Percentiles rank a stretch among this genome's conserved stretches.
Evolutionary conservation across 2,329 filamentous ascomycete genomes (phyloP).

Genomic region (Myriangium duriaei): DNA sequence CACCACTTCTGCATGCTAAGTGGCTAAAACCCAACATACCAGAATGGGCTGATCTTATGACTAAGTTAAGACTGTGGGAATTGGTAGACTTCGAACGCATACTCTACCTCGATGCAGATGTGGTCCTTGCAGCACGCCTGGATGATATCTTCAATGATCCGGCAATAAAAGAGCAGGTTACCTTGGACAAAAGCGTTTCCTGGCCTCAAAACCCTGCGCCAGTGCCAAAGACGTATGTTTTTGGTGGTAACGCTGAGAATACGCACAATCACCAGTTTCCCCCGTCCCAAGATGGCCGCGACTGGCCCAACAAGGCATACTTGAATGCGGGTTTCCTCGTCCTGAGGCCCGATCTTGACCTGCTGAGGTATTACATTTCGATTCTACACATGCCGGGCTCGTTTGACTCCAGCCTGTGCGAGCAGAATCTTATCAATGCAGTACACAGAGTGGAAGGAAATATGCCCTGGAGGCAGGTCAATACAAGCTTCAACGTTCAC

Average conservation of each 20-base stretch:
- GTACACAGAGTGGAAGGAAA: constrained; percentile 26
- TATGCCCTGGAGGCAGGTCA: constrained; percentile 30
- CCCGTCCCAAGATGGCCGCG: constrained; percentile 17
- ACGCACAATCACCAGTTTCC: constrained; percentile 21
- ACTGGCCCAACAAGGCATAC: constrained; percentile 17
- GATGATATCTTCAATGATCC: constrained; percentile 25
- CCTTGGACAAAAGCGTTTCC: constrained; percentile 14
- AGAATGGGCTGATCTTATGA: constrained; percentile 26
- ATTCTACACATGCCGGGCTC: constrained; percentile 18
- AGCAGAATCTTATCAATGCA: constrained; percentile 27
- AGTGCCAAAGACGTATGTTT: constrained; percentile 17
- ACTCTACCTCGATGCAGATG: constrained; percentile 25
- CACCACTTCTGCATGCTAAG: constrained; percentile 18
- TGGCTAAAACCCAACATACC: constrained; percentile 20
- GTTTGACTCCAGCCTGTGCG: constrained; percentile 22
- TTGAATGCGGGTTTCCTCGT: constrained; percentile 26
- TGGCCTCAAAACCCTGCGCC: neutral
- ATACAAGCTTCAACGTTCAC: constrained; percentile 27
- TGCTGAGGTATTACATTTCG: constrained; percentile 22
- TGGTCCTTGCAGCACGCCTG: constrained; percentile 18
- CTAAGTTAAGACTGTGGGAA: constrained; percentile 28
- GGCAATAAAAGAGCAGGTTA: constrained; percentile 16
- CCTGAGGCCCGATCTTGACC: constrained; percentile 17
- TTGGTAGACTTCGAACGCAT: constrained; percentile 26
- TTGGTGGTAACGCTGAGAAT: constrained; percentile 21